Base-by-base conservation (phyloP, 148 eudicot genomes). In the Polygonum maritimum region DNA sequence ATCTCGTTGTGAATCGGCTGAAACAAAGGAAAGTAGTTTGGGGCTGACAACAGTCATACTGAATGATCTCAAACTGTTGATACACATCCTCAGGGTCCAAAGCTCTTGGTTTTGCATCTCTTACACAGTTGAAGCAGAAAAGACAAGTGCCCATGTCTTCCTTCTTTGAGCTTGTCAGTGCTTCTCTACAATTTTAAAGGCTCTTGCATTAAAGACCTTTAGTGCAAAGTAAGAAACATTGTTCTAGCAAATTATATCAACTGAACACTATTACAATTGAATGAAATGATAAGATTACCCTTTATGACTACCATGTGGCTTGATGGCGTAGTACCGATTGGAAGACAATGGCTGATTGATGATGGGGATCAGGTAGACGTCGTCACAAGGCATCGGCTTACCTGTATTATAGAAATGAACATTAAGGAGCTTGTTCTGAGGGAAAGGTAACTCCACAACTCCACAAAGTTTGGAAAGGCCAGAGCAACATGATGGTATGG, bases 51-150 rank as follows among this genome's bases (percentile, higher is more conserved):
- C 6, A 10, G 9, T 67, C 45, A 36, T 67, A 67, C 38, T 3
- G 10, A 7, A 35, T 4, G 71, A 94, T 81, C 69, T 89, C 80
- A 62, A 91, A 80, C 51, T 91, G 98, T 71, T 93, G 98, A 73
- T 91, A 85, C 4, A 76, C 80, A 79, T 91, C 83, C 0, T 76
- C 40, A 7, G 87, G 92, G 77, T 88, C 82, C 2, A 91, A 76
- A 13, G 91, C 87, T 76, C 78, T 86, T 72, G 94, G 87, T 62
- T 87, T 82, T 2, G 77, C 82, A 69, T 91, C 92, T 39, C 22
- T 44, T 8, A 84, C 63, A 69, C 79, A 78, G 48, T 77, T 75
- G 76, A 83, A 86, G 58, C 79, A 81, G 63, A 90, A 85, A 52
- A 76, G 80, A 18, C 76, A 72, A 16, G 75, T 87, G 8, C n/a